A percentile compares a stretch with the other conserved stretches of the same genome.
phyloP scores from a whole-genome alignment of 2,329 filamentous ascomycete genomes.

The Didymella sp. region DNA sequence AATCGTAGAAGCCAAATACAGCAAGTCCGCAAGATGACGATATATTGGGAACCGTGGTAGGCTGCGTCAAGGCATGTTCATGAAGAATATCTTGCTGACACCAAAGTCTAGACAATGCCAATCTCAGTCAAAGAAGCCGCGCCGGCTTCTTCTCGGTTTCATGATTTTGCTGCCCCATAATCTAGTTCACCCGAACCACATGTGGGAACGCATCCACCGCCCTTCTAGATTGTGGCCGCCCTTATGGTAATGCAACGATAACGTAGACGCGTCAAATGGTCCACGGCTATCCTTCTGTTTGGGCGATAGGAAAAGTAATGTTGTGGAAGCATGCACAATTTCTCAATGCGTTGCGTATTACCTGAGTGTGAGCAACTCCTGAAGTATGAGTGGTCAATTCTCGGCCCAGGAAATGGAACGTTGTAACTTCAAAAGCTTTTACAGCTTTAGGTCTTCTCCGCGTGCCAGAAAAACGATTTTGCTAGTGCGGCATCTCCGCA shows the following conservation, averaged over 20 bases:
- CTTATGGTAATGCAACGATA: neutral
- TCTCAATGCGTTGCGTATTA: neutral
- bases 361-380: neutral
- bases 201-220: constrained; percentile 19
- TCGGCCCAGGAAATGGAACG: neutral
- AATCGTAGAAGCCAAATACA: neutral
- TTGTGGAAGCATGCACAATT: neutral
- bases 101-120: neutral
- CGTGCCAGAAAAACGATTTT: constrained; percentile 9
- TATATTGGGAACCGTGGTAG: neutral
- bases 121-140: neutral
- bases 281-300: neutral
- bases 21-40: neutral
- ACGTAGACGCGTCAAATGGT: constrained; percentile 3
- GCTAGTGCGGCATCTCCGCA: constrained; percentile 19
- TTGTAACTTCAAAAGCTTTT: neutral
- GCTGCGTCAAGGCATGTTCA: neutral
- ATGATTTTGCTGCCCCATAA: neutral
- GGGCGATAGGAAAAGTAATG: neutral
- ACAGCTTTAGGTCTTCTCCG: neutral
- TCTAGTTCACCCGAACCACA: neutral
- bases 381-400: neutral
- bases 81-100: neutral
- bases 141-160: neutral
- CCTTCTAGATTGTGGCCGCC: constrained; percentile 7